Evolutionary conservation across 2,329 filamentous ascomycete genomes (phyloP).

Genomic region (Paracamarosporium sp.): DNA sequence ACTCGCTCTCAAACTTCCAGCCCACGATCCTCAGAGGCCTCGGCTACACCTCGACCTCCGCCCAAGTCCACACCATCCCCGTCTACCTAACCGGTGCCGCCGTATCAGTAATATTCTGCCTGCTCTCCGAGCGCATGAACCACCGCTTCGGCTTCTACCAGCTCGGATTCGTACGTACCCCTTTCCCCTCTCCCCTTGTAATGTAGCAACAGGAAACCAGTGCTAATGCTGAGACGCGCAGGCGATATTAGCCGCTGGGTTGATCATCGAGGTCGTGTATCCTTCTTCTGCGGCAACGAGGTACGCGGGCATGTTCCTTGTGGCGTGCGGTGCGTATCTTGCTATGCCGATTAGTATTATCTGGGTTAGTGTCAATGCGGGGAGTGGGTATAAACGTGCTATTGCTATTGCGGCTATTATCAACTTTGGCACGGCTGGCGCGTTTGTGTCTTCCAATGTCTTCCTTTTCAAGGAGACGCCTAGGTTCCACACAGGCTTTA

Average conservation of each 20-base stretch:
- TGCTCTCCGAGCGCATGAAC: conserved; percentile 31
- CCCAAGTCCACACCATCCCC: conserved; percentile 45
- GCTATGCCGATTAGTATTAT: conserved; percentile 63
- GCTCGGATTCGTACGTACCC: conserved; percentile 25
- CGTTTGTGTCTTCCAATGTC: conserved; percentile 58
- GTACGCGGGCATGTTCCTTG: conserved; percentile 62
- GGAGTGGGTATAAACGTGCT: conserved; percentile 33
- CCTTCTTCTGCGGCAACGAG: conserved; percentile 46
- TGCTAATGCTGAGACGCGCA: background rate
- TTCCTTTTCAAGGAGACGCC: conserved; percentile 35
- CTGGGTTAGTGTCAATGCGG: conserved; percentile 63
- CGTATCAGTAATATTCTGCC: conserved; percentile 38
- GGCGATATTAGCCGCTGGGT: conserved; percentile 54
- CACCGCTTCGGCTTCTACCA: conserved; percentile 40
- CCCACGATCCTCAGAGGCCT: conserved; percentile 46
- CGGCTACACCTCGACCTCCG: conserved; percentile 41
- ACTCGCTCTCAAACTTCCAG: conserved; percentile 40
- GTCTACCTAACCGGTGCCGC: conserved; percentile 40
- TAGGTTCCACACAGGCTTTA: conserved; percentile 35
- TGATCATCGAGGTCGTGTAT: conserved; percentile 57
- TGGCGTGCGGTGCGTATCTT: conserved; percentile 61
- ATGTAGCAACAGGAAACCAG: too few species aligned
- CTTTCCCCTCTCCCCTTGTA: background rate
- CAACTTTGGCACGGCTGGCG: conserved; percentile 60
- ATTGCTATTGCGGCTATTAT: conserved; percentile 30